A percentile compares a stretch with the other conserved stretches of the same genome.
These are phyloP conservation scores for Pythium oligandrum DNA, from an alignment of 352 stramenopile genomes.

Conservation along the genomic window DNA sequence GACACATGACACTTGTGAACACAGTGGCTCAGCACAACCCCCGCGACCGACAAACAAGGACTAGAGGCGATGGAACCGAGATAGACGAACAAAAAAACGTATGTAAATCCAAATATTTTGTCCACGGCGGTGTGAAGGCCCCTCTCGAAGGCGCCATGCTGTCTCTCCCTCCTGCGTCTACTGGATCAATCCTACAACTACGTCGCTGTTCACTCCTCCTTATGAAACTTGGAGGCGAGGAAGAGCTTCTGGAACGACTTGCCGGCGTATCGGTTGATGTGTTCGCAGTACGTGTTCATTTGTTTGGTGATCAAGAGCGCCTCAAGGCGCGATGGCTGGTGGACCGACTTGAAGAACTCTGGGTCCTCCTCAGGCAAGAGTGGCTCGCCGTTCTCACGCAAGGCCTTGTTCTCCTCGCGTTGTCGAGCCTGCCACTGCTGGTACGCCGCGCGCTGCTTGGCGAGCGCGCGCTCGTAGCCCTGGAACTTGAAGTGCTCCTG, in stretches of 20 bases:
- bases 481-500: conserved; percentile 95
- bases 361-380: conserved; percentile 79
- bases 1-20: too few relatives aligned
- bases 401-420: conserved; percentile 85
- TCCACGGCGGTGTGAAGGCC: too few relatives aligned
- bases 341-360: conserved; percentile 83
- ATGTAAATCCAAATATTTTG: conserved; percentile 2
- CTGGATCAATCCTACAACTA: too few relatives aligned
- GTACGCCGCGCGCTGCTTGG: conserved; percentile 80
- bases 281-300: conserved; percentile 91
- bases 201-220: conserved; percentile 43
- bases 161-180: too few relatives aligned
- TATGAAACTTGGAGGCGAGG: conserved; percentile 84
- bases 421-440: conserved; percentile 85
- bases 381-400: conserved; percentile 72
- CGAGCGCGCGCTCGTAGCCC: conserved; percentile 81
- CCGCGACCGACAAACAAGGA: background rate
- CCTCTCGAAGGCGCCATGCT: too few relatives aligned
- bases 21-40: conserved; percentile 9
- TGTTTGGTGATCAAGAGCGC: conserved; percentile 89
- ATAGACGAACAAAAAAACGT: conserved; percentile 4
- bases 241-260: conserved; percentile 92
- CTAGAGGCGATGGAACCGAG: background rate
- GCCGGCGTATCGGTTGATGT: conserved; percentile 89
- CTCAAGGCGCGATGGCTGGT: conserved; percentile 84